Conservation (phyloP, 345 rosid genomes). For the Noccaea bulbosa region DNA sequence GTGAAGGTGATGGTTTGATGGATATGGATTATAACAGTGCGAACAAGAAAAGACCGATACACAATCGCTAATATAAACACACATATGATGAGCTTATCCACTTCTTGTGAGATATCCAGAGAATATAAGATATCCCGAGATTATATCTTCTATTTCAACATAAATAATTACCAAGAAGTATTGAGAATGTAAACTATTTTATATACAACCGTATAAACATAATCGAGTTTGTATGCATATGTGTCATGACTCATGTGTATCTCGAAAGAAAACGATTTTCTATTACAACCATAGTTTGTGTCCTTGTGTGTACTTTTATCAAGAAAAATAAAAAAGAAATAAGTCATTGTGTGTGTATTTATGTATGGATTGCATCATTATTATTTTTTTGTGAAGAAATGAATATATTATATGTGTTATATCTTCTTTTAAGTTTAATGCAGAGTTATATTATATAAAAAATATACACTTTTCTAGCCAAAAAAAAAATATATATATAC, state of each 20-base stretch:
- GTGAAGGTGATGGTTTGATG: slow-evolving; percentile 42
- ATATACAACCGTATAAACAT: slow-evolving; percentile 10
- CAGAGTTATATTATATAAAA: not conserved
- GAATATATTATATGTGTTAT: not conserved
- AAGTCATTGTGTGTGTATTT: slow-evolving; percentile 14
- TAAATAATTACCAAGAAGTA: slow-evolving; percentile 1
- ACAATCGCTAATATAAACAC: slow-evolving; percentile 30
- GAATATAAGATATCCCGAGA: slow-evolving; percentile 45
- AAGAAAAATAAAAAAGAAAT: too few relatives aligned
- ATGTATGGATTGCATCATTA: slow-evolving; percentile 28
- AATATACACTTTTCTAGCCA: too few relatives aligned
- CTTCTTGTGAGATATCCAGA: slow-evolving; percentile 42
- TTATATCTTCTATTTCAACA: not conserved
- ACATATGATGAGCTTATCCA: slow-evolving; percentile 14
- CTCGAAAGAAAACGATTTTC: not conserved
- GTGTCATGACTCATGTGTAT: slow-evolving; percentile 12
- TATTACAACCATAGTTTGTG: slow-evolving; percentile 10
- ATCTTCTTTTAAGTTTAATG: slow-evolving; percentile 8
- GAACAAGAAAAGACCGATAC: slow-evolving; percentile 46
- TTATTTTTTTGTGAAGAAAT: slow-evolving; percentile 28
- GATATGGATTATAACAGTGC: slow-evolving; percentile 46
- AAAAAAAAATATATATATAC: too few relatives aligned
- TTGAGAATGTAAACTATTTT: slow-evolving; percentile 29
- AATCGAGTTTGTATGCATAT: slow-evolving; percentile 14
- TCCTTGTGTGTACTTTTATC: not conserved